A percentile compares a stretch with the other conserved stretches of the same genome.
These are phyloP conservation scores for Lactarius pseudohatsudake DNA, from an alignment of 768 basidiomycete species.

Conservation along the genomic window DNA sequence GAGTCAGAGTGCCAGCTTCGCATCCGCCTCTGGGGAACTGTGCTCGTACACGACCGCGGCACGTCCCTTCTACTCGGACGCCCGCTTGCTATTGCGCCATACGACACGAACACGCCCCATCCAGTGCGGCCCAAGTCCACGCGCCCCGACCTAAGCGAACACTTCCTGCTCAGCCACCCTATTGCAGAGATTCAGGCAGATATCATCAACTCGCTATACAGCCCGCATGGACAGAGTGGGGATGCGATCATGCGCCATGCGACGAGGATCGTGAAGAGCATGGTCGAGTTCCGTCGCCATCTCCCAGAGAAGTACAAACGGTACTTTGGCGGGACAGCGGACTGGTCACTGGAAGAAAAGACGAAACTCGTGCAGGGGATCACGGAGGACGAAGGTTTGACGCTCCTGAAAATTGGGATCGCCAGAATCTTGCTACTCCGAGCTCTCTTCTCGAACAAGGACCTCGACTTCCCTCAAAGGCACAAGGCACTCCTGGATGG, in stretches of 20 bases:
- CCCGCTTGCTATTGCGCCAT: slow-evolving; percentile 77
- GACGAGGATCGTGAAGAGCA: slow-evolving; percentile 73
- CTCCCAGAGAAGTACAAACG: slow-evolving; percentile 70
- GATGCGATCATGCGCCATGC: slow-evolving; percentile 76
- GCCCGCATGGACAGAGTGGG: slow-evolving; percentile 66
- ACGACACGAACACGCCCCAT: slow-evolving; percentile 79
- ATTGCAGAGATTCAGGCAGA: slow-evolving; percentile 86
- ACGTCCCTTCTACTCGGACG: slow-evolving; percentile 86
- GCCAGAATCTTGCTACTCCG: slow-evolving; percentile 74
- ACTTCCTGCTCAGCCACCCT: slow-evolving; percentile 73
- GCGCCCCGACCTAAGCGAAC: slow-evolving; percentile 64
- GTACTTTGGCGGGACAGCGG: slow-evolving; percentile 78
- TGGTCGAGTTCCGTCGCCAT: slow-evolving; percentile 65
- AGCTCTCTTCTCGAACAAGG: slow-evolving; percentile 76
- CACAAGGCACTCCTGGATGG: slow-evolving; percentile 77
- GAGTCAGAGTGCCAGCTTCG: slow-evolving; percentile 77
- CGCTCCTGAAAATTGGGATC: slow-evolving; percentile 80
- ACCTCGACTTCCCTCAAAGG: slow-evolving; percentile 62
- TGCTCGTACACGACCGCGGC: slow-evolving; percentile 83
- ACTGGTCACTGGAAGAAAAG: slow-evolving; percentile 67
- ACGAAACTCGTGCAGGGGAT: slow-evolving; percentile 69
- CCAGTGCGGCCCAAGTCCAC: slow-evolving; percentile 52
- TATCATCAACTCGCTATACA: slow-evolving; percentile 83
- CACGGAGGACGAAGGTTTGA: slow-evolving; percentile 78
- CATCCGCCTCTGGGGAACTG: slow-evolving; percentile 81